Conservation (phyloP, 805 yeast genomes). For the Isabelozyma heimii region DNA sequence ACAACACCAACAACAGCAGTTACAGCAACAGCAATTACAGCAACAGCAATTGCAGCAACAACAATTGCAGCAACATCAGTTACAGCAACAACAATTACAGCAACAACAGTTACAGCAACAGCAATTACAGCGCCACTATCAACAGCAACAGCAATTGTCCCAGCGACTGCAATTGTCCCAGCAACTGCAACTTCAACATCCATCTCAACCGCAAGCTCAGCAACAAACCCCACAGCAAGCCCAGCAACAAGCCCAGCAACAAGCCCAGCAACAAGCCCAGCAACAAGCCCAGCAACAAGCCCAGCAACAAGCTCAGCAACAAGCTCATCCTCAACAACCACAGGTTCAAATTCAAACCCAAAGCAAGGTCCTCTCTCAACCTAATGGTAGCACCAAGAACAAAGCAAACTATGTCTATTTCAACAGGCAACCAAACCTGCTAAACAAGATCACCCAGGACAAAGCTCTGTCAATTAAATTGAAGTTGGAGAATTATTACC, state of each 20-base stretch:
- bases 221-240: conserved; percentile 9
- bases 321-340: conserved; percentile 7
- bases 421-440: conserved; percentile 77
- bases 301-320: conserved; percentile 10
- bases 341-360: conserved; percentile 7
- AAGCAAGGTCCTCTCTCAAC: neutral
- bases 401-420: conserved; percentile 59
- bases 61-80: conserved; percentile 7
- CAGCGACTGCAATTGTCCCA: conserved; percentile 6
- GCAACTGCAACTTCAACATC: conserved; percentile 3
- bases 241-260: conserved; percentile 10
- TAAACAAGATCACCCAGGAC: conserved; percentile 75
- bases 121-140: conserved; percentile 5
- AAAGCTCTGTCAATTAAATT: conserved; percentile 81
- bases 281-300: conserved; percentile 12
- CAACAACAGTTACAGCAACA: conserved; percentile 9
- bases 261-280: conserved; percentile 10
- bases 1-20: conserved; percentile 13
- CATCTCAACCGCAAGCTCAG: conserved; percentile 9
- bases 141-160: conserved; percentile 7
- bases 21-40: conserved; percentile 8
- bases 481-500: conserved; percentile 79
- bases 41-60: conserved; percentile 9
- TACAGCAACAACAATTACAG: conserved; percentile 1
- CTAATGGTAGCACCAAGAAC: conserved; percentile 1